Evolutionary conservation across 805 yeast genomes (phyloP), one percentile per base, ranked within the genome.

Genomic region (Zygoascus tannicola): DNA sequence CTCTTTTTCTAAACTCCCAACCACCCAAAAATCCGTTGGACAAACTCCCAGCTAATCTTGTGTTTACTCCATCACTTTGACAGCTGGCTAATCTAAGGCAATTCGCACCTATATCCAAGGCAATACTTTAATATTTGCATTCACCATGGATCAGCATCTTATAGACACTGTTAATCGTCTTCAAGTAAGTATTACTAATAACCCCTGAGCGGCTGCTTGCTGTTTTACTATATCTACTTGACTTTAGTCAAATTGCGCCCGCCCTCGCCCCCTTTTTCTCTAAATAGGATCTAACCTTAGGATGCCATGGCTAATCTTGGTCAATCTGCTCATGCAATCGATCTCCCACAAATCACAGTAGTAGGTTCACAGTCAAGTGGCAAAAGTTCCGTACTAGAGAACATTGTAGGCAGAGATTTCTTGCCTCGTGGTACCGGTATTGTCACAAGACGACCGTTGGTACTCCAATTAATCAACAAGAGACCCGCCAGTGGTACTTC

Each of bases 221-320:
- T 12, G 12, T 26, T 26, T 26, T 26, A 26, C 30, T 8, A 7
- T 12, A 26, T 26, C 30, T 26, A 26, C 12, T 26, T 8, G 10
- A 26, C 30, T 8, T 26, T 26, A 12, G 12, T 26, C 12, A 26
- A 7, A 12, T 26, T 26, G 12, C 30, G 7, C n/a, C n/a, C n/a
- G n/a, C n/a, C n/a, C n/a, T n/a, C n/a, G n/a, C n/a, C n/a, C n/a
- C n/a, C n/a, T n/a, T n/a, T n/a, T n/a, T n/a, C 26, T 20, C 15
- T 33, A 18, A n/a, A n/a, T n/a, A n/a, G n/a, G n/a, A 19, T 15
- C 14, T n/a, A 4, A 22, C 32, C 16, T 16, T 40, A 88, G 68
- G 97, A 90, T 63, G 98, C 95, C n/a, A 75, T 92, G 59, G 95
- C 97, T 22, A 94, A 96, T 8, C 73, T 90, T 36, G 97, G 97